Base-by-base conservation (phyloP, 495 filamentous ascomycete species). In the Glonium stellatum region DNA sequence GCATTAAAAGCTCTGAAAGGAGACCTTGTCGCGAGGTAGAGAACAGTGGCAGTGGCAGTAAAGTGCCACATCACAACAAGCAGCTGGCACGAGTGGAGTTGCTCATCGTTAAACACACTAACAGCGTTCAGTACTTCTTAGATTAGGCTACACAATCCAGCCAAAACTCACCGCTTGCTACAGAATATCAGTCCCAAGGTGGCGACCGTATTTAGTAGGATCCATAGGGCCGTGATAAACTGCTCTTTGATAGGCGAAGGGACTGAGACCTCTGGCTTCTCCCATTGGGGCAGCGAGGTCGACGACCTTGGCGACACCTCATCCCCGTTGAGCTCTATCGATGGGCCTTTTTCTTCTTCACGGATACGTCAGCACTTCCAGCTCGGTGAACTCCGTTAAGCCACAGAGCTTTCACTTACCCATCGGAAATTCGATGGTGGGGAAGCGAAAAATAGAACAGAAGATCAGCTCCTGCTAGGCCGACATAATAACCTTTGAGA, bases 41-140 rank as follows among this genome's bases (percentile, higher is more conserved):
- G 66, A 8, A 71, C 70, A 23, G 68, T 60, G 11, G 66, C 56
- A 12, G 72, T 75, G 55, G 70, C 72, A n/a, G 67, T 66, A 63
- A 75, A 75, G 63, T 75, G 72, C 71, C 71, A 75, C 68, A 73
- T 73, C 5, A 67, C 65, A 19, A 67, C 65, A 57, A 67, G 63
- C 11, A 67, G 57, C 65, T 67, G 65, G 55, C 65, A 67, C 6
- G 60, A 42, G 12, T 67, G 35, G 42, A 67, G 61, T 36, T 67
- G 65, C 41, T 37, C 47, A 59, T 67, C 65, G 60, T 60, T 67
- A 61, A 67, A 67, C 6, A 67, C 65, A 11, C 65, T 67, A 61
- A n/a, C 5, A n/a, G 18, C 1, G 13, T 18, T 67, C 54, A 67
- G 65, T 25, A 55, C n/a, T 22, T 35, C 1, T 23, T 41, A 1